phyloP scores from a whole-genome alignment of 148 eudicot genomes.

The Heliamphora exappendiculata region DNA sequence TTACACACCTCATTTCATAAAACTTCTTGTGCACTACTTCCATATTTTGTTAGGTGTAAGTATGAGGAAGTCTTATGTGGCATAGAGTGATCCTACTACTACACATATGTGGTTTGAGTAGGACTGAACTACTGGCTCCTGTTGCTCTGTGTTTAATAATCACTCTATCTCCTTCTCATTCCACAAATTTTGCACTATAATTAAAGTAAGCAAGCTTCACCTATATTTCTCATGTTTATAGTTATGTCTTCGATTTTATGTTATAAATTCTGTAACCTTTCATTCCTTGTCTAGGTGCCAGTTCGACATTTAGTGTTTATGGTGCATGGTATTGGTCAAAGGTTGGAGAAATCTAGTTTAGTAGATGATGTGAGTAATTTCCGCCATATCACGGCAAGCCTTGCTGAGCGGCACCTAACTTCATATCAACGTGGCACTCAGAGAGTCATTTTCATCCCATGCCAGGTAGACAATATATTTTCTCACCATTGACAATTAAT shows the following conservation, averaged over 20 bases:
- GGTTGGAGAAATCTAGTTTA: constrained; percentile 86
- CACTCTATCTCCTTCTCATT: background rate
- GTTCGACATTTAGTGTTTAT: constrained; percentile 93
- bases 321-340: constrained; percentile 99
- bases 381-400: constrained; percentile 65
- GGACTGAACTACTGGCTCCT: background rate
- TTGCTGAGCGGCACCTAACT: constrained; percentile 84
- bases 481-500: background rate
- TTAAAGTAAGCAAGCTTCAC: background rate
- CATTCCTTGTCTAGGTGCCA: constrained; percentile 54
- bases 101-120: background rate
- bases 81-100: background rate
- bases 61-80: background rate
- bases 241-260: background rate
- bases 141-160: background rate
- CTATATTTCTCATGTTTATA: background rate
- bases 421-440: constrained; percentile 71
- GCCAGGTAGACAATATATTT: constrained; percentile 53
- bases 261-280: background rate
- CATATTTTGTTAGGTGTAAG: background rate
- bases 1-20: background rate
- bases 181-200: background rate
- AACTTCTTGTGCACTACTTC: background rate
- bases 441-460: constrained; percentile 89
- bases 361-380: constrained; percentile 87